A percentile compares a stretch with the other conserved stretches of the same genome.
Conservation (phyloP, 306 rosid genomes). For the Sphenostylis stenocarpa region DNA sequence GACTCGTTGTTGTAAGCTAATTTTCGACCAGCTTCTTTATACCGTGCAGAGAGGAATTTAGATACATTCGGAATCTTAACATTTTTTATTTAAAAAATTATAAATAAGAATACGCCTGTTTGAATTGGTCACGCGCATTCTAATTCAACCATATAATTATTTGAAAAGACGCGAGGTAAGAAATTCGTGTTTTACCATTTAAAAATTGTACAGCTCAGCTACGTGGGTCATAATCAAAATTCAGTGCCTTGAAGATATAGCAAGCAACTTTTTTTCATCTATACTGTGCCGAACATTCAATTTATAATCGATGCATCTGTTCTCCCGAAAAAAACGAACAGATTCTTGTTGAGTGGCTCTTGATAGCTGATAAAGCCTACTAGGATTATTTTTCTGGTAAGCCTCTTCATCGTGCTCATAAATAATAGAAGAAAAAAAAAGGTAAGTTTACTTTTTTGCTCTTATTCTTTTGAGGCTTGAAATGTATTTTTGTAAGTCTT, state of each 20-base stretch:
- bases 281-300: conserved; percentile 12
- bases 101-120: background rate
- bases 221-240: conserved; percentile 15
- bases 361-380: background rate
- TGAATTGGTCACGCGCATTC: background rate
- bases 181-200: conserved; percentile 22
- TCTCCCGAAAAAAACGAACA: background rate
- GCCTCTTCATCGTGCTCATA: background rate
- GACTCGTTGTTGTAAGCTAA: background rate
- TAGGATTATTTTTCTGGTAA: conserved; percentile 13
- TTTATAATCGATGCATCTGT: conserved; percentile 25
- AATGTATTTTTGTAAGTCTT: conserved; percentile 3
- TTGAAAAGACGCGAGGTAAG: conserved; percentile 20
- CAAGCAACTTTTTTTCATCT: background rate
- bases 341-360: conserved; percentile 10
- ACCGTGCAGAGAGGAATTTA: background rate
- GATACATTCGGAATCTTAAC: conserved; percentile 19
- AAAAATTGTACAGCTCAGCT: conserved; percentile 22
- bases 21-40: conserved; percentile 20
- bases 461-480: background rate
- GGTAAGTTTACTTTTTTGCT: background rate
- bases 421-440: background rate
- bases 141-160: conserved; percentile 25
- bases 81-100: background rate
- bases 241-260: conserved; percentile 12